phyloP scores from a whole-genome alignment of 257 asterid genomes.

The Parsonsia alboflavescens region DNA sequence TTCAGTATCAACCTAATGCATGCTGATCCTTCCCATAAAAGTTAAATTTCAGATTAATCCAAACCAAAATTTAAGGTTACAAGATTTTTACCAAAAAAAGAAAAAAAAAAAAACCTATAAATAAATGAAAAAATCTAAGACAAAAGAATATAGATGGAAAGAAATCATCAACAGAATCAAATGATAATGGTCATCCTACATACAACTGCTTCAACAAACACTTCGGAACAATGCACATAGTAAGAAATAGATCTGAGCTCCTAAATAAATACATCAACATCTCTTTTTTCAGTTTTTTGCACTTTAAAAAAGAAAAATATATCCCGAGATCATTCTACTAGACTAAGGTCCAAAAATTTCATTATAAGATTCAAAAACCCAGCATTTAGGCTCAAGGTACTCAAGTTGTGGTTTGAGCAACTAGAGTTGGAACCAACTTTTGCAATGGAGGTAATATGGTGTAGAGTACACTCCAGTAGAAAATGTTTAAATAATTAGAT shows the following conservation, averaged over 20 bases:
- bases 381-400: neutral
- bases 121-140: neutral
- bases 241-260: neutral
- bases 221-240: neutral
- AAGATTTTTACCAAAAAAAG: too few relatives aligned
- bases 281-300: neutral
- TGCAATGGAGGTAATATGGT: neutral
- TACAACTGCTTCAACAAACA: neutral
- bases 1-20: neutral
- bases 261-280: neutral
- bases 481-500: neutral
- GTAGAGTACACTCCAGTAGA: neutral
- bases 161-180: neutral
- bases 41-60: too few relatives aligned
- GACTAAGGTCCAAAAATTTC: neutral
- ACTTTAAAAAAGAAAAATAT: neutral
- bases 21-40: neutral
- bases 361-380: neutral
- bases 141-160: neutral
- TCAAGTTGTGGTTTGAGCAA: neutral
- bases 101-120: too few relatives aligned
- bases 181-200: neutral
- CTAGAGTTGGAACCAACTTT: neutral
- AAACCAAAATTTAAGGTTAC: too few relatives aligned
- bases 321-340: neutral